Base-by-base conservation (phyloP, 495 filamentous ascomycete species). In the Lasiosphaeria ovina region DNA sequence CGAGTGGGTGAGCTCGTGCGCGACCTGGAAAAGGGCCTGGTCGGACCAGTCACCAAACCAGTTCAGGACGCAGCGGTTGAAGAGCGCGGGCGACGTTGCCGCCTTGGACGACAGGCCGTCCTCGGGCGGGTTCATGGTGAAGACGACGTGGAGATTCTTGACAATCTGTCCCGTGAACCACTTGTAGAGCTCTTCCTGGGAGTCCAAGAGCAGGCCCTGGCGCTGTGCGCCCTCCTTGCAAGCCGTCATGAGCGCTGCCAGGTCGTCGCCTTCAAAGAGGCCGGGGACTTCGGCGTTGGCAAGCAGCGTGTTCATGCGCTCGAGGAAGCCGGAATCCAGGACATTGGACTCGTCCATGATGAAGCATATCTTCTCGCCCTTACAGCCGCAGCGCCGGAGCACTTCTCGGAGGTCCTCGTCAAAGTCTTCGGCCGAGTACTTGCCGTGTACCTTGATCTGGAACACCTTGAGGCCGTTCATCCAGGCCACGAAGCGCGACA, bases 41-140 rank as follows among this genome's bases (percentile, higher is more conserved):
- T 98, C 94, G 7, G 94, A 98, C 94, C 94, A 99, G 77, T 99
- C 94, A 51, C 94, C 94, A 73, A 98, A 97, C 94, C 94, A 99
- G 77, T 99, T 99, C 56, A 99, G 86, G 48, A 99, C 94, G 69
- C 94, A 99, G 78, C 94, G 87, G 76, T 99, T 99, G 86, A 99
- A 99, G 65, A 99, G 75, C 35, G 94, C 94, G 47, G 94, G 94
- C 80, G 91, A 96, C 12, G 95, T 99, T 16, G 94, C 94, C 55
- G 94, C 95, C 76, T 96, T 97, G 6, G 92, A 96, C 10, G 89
- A 92, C 47, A 99, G 76, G 1, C 93, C 94, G 62, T 93, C 95
- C 71, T 97, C 89, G 4, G 94, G 94, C n/a, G 94, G 94, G 73
- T 99, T 99, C 94, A 99, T 99, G 3, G 94, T 99, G 69, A 99